phyloP scores from a whole-genome alignment of 2,329 filamentous ascomycete genomes.

The Pseudogymnoascus sp. region DNA sequence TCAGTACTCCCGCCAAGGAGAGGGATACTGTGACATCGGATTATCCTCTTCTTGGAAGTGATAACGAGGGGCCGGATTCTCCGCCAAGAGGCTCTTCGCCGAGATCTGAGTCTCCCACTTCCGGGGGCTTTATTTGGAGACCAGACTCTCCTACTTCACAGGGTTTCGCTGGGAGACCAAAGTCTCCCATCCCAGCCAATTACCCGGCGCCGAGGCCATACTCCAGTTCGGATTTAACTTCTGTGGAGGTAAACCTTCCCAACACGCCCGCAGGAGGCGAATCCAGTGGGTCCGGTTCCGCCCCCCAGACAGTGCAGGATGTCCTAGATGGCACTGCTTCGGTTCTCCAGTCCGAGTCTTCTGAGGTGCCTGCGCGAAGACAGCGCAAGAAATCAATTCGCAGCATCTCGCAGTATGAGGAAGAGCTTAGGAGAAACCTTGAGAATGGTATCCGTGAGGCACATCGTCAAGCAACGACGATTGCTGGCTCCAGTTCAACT shows the following conservation, averaged over 20 bases:
- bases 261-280: background rate
- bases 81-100: background rate
- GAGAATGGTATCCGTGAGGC: background rate
- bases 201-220: background rate
- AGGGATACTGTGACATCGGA: background rate
- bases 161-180: background rate
- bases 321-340: background rate
- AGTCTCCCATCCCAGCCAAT: background rate
- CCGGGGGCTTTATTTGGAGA: background rate
- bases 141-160: background rate
- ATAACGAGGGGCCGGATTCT: background rate
- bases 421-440: background rate
- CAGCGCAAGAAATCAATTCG: background rate
- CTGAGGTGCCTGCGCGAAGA: background rate
- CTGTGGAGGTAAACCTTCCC: background rate
- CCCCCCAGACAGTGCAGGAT: background rate
- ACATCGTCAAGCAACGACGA: background rate
- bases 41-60: background rate
- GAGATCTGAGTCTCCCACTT: background rate
- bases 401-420: background rate
- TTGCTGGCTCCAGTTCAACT: background rate
- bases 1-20: background rate
- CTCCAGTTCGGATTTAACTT: constrained; percentile 6
- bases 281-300: background rate
- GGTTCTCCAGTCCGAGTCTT: background rate